phyloP scores from a whole-genome alignment of 2,329 filamentous ascomycete species.

The Septoria linicola region DNA sequence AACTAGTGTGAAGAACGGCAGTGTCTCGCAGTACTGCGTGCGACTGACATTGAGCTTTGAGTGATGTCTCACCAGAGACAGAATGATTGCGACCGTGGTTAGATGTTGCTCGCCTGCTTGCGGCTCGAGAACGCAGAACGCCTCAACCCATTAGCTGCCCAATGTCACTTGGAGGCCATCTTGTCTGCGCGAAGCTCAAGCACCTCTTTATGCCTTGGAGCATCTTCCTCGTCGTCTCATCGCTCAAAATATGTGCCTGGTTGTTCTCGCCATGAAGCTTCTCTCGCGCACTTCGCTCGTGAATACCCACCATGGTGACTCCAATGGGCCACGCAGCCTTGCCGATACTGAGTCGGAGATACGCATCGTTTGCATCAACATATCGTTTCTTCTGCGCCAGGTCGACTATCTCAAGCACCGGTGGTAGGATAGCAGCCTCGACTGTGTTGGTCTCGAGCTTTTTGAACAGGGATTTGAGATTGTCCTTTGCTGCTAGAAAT shows the following conservation, averaged over 20 bases:
- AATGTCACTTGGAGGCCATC: conserved; percentile 91
- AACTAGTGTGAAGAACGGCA: neutral
- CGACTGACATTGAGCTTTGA: no score
- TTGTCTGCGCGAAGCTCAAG: conserved; percentile 91
- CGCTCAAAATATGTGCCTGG: conserved; percentile 93
- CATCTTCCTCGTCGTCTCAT: conserved; percentile 93
- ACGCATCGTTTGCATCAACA: conserved; percentile 94
- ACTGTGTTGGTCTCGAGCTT: conserved; percentile 82
- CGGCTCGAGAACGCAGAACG: no score
- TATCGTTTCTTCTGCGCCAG: conserved; percentile 88
- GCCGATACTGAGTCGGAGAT: conserved; percentile 80
- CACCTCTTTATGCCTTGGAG: conserved; percentile 97
- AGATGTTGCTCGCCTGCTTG: no score
- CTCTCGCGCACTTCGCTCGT: conserved; percentile 92
- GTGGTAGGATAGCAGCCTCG: conserved; percentile 68
- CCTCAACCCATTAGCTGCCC: conserved; percentile 86
- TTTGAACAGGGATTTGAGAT: conserved; percentile 85
- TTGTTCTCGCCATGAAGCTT: conserved; percentile 70
- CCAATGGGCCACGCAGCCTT: conserved; percentile 87
- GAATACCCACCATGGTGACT: conserved; percentile 99
- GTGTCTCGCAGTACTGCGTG: no score
- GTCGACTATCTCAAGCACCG: conserved; percentile 86
- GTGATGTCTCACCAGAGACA: no score
- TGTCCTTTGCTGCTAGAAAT: conserved; percentile 83
- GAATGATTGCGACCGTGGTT: no score